Evolutionary conservation across 75 land plant genomes (phyloP), one percentile per base, ranked within the genome.

Genomic region (Pinus albicaulis): DNA sequence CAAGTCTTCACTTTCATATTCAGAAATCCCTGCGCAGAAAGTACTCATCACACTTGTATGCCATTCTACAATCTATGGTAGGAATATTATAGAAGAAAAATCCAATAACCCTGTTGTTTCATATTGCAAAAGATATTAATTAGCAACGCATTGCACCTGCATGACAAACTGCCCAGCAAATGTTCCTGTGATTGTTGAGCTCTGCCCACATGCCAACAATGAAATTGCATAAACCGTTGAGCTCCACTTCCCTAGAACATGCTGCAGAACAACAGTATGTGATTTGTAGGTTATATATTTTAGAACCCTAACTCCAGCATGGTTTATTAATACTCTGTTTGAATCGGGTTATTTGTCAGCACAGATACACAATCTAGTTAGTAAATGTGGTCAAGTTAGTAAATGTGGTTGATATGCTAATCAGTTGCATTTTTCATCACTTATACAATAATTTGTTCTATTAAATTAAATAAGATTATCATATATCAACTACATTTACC

Each of bases 121-220:
- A 6, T 6, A 5, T 17, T 19, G 19, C n/a, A n/a, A 20, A n/a
- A 57, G 6, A 4, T 19, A 68, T 66, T 13, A 3, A 38, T 36
- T 41, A 10, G 0, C 11, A 48, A 8, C 0, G n/a, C 76, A 71
- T 55, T 55, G 11, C 22, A 77, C 69, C 57, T 73, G 76, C 85
- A 85, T 85, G 24, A 85, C 87, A 52, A 74, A 80, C 57, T 85
- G 87, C 41, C 87, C 87, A 22, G 87, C 85, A 55, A 78, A 76
- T 11, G 86, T 85, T 59, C 86, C 85, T 34, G 85, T 78, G 23
- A 85, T 82, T 13, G 86, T 82, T 53, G 86, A 85, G 55, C 85
- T 85, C 44, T 85, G 86, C 0, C 86, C 86, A 8, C 73, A 83
- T 62, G 86, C 86, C 11, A 85, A 57, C 24, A 85, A 59, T 34